Conservation (phyloP, 1,139 yeast genomes). For the Torulaspora globosa region DNA sequence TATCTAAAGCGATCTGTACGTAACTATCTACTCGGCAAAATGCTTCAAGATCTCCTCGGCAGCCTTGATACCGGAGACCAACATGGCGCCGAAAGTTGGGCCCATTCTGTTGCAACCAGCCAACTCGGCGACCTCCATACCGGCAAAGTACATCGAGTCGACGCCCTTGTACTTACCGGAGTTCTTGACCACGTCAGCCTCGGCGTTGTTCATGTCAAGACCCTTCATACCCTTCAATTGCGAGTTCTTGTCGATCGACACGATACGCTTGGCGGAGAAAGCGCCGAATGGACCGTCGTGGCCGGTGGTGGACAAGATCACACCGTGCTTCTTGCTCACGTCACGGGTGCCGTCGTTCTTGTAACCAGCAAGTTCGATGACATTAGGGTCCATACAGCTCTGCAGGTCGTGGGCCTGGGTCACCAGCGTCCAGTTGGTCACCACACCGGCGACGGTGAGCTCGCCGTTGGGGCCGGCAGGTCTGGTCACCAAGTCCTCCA, state of each 20-base stretch:
- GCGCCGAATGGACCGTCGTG: slow-evolving; percentile 87
- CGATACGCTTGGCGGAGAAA: slow-evolving; percentile 60
- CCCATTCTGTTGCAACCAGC: slow-evolving; percentile 82
- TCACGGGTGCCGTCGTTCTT: slow-evolving; percentile 35
- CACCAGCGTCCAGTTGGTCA: slow-evolving; percentile 78
- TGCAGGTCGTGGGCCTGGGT: slow-evolving; percentile 73
- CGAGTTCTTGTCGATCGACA: slow-evolving; percentile 42
- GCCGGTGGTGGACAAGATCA: slow-evolving; percentile 69
- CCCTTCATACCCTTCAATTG: slow-evolving; percentile 73
- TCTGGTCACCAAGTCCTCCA: slow-evolving; percentile 75
- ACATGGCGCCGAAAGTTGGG: slow-evolving; percentile 83
- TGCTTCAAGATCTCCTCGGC: slow-evolving; percentile 48
- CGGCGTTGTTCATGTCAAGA: slow-evolving; percentile 73
- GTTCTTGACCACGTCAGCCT: slow-evolving; percentile 69
- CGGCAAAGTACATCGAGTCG: slow-evolving; percentile 71
- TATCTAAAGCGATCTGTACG: no score
- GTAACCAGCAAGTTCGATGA: slow-evolving; percentile 45
- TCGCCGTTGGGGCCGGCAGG: slow-evolving; percentile 52
- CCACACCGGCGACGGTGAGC: slow-evolving; percentile 71
- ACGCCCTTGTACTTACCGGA: slow-evolving; percentile 57
- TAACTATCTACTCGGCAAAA: no score
- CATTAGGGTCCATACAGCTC: slow-evolving; percentile 82
- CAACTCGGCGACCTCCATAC: slow-evolving; percentile 77
- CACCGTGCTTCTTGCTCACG: slow-evolving; percentile 48
- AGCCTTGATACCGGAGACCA: slow-evolving; percentile 70